These are phyloP conservation scores for Trapa bicornis DNA, from an alignment of 345 rosid species.

Conservation along the genomic window DNA sequence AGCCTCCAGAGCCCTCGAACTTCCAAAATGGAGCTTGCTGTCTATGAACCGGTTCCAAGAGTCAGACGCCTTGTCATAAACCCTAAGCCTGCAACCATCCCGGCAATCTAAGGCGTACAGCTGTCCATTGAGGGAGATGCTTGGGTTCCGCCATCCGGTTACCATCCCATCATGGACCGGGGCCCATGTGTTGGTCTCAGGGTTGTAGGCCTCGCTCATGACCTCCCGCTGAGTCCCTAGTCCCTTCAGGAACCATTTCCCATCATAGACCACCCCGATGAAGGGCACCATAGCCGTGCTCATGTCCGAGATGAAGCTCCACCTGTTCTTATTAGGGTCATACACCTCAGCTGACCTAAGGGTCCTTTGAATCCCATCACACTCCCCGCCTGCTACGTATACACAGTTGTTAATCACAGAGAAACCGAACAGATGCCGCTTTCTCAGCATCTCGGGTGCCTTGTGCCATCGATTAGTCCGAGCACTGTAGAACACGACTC, in stretches of 20 bases:
- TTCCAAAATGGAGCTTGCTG: slow-evolving; percentile 83
- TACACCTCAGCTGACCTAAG: slow-evolving; percentile 91
- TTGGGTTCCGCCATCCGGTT: slow-evolving; percentile 85
- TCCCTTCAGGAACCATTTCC: slow-evolving; percentile 90
- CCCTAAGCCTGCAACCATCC: slow-evolving; percentile 85
- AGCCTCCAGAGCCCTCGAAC: slow-evolving; percentile 72
- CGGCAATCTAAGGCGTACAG: slow-evolving; percentile 84
- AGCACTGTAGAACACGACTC: slow-evolving; percentile 78
- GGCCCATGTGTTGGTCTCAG: slow-evolving; percentile 61
- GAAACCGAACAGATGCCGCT: slow-evolving; percentile 86
- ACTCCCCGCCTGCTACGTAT: slow-evolving; percentile 97
- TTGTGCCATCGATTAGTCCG: slow-evolving; percentile 93
- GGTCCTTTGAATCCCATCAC: slow-evolving; percentile 86
- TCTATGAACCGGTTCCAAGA: slow-evolving; percentile 83
- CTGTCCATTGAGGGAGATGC: slow-evolving; percentile 55
- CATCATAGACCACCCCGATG: slow-evolving; percentile 76
- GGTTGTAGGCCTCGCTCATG: slow-evolving; percentile 83
- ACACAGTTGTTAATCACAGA: slow-evolving; percentile 89
- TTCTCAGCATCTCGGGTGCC: slow-evolving; percentile 93
- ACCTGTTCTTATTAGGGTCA: slow-evolving; percentile 74
- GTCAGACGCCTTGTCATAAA: slow-evolving; percentile 54
- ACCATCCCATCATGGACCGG: slow-evolving; percentile 77
- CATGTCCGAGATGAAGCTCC: slow-evolving; percentile 92
- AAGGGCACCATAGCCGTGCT: slow-evolving; percentile 97
- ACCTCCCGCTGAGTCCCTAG: slow-evolving; percentile 78